Percentiles rank a stretch among this genome's conserved stretches.
phyloP scores from a whole-genome alignment of 2,329 filamentous ascomycete species.

The Alternaria sp. region DNA sequence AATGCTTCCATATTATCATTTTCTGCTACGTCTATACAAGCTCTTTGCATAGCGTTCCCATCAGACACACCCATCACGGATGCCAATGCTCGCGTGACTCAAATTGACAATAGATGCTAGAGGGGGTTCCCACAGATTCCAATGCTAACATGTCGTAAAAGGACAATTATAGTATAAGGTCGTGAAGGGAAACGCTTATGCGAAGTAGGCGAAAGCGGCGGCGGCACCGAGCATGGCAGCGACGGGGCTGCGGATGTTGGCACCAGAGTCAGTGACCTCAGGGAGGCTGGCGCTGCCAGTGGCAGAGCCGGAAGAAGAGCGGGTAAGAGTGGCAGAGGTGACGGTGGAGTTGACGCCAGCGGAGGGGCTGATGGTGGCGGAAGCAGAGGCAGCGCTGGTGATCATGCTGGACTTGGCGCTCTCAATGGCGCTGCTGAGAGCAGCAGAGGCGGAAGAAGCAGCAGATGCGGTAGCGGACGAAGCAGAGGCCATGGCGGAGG shows the following conservation, averaged over 20 bases:
- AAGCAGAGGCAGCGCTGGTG: conserved; percentile 39
- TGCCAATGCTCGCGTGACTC: conserved; percentile 13
- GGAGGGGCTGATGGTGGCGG: conserved; percentile 26
- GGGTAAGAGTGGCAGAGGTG: conserved; percentile 30
- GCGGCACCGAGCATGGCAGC: conserved; percentile 50
- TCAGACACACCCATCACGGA: not conserved
- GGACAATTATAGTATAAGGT: conserved; percentile 9
- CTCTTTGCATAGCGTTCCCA: conserved; percentile 27
- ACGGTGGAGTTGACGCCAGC: conserved; percentile 36
- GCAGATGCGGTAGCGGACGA: conserved; percentile 18
- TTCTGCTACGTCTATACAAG: conserved; percentile 32
- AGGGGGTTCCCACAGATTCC: conserved; percentile 19
- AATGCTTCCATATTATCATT: conserved; percentile 12
- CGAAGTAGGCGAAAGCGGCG: conserved; percentile 51
- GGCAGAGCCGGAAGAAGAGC: conserved; percentile 16
- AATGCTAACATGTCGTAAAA: conserved; percentile 25
- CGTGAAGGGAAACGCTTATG: conserved; percentile 31
- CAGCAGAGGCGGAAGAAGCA: conserved; percentile 11
- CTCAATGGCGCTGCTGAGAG: conserved; percentile 19
- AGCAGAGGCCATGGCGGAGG: conserved; percentile 20
- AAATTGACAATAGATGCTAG: conserved; percentile 18
- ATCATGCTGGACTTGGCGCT: conserved; percentile 1
- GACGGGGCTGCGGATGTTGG: conserved; percentile 44
- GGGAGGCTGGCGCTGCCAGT: conserved; percentile 20
- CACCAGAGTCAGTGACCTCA: conserved; percentile 28